Evolutionary conservation across 805 yeast genomes (phyloP), one percentile per base, ranked within the genome.

Genomic region (Clavispora carvajalis): DNA sequence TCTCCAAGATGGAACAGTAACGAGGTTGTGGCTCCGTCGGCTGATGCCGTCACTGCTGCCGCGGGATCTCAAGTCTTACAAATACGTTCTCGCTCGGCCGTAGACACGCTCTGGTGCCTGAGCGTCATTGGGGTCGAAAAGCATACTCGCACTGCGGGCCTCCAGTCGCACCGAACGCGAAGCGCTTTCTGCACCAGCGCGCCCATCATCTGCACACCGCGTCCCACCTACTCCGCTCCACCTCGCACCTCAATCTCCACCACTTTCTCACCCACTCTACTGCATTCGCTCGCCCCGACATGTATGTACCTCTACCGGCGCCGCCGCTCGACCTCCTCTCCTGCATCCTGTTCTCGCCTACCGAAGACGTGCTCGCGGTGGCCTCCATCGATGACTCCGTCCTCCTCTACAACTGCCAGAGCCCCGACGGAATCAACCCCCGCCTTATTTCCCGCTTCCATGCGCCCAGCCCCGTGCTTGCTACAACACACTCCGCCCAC

Each of bases 401-500:
- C 18, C 39, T 39, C 35, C 43, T 50, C 17, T 44, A 44, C 38
- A 44, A 38, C 34, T 44, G 36, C 36, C 40, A 22, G 33, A 34
- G 13, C 31, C 19, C 15, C n/a, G 28, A 34, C 9, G 33, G 31
- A 12, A 34, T 31, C 13, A 22, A 3, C 21, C 35, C 36, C 16
- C 11, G 28, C 11, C 31, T 39, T 7, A 22, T 40, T n/a, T 42
- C 49, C 4, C 19, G 38, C 12, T 34, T 46, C 28, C 5, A 15
- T 17, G 22, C 47, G 26, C 44, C 49, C 4, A 17, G 41, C 19
- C 58, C 66, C 4, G 56, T 59, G 10, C 52, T 66, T n/a, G 47
- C 58, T 18, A 56, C 68, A 18, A 60, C 65, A 3, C 45, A 49
- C 42, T 53, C 53, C 38, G 31, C 58, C 36, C 58, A 46, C 28